Conservation (phyloP, 805 yeast genomes). For the Naumovozyma castellii region DNA sequence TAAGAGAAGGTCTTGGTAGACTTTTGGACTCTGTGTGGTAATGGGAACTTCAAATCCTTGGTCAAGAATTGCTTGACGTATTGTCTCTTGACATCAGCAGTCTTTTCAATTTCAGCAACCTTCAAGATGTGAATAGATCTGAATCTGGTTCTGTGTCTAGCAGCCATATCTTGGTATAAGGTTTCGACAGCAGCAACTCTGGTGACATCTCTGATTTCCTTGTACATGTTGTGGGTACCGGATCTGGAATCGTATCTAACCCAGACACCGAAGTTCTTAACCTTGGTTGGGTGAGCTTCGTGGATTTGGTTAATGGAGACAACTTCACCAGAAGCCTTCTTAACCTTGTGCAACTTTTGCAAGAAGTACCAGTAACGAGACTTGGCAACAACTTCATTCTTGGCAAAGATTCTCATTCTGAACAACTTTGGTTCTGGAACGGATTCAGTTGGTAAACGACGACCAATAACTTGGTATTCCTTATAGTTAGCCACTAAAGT, state of each 20-base stretch:
- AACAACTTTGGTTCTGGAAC: slow-evolving; percentile 99
- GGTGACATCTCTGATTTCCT: slow-evolving; percentile 99
- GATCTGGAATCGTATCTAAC: slow-evolving; percentile 99
- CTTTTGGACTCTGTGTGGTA: slow-evolving; percentile 98
- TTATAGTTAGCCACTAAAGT: slow-evolving; percentile 81
- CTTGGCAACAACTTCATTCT: slow-evolving; percentile 98
- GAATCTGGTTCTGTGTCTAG: slow-evolving; percentile 99
- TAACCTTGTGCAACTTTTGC: slow-evolving; percentile 98
- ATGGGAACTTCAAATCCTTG: slow-evolving; percentile 97
- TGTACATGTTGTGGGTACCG: slow-evolving; percentile 99
- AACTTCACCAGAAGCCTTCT: slow-evolving; percentile 99
- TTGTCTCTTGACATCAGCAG: slow-evolving; percentile 98
- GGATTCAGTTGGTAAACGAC: slow-evolving; percentile 98
- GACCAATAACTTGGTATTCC: slow-evolving; percentile 99
- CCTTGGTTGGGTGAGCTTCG: slow-evolving; percentile 97
- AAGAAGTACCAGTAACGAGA: slow-evolving; percentile 99
- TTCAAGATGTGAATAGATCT: slow-evolving; percentile 98
- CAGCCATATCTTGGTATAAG: slow-evolving; percentile 99
- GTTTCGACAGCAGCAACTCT: slow-evolving; percentile 98
- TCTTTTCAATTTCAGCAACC: slow-evolving; percentile 97
- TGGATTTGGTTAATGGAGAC: slow-evolving; percentile 84
- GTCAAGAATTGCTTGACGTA: slow-evolving; percentile 95
- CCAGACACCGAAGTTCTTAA: slow-evolving; percentile 99
- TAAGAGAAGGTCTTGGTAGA: slow-evolving; percentile 78
- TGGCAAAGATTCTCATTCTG: slow-evolving; percentile 99